Base-by-base conservation (phyloP, 2,329 filamentous ascomycete genomes). In the Clonostachys chloroleuca region DNA sequence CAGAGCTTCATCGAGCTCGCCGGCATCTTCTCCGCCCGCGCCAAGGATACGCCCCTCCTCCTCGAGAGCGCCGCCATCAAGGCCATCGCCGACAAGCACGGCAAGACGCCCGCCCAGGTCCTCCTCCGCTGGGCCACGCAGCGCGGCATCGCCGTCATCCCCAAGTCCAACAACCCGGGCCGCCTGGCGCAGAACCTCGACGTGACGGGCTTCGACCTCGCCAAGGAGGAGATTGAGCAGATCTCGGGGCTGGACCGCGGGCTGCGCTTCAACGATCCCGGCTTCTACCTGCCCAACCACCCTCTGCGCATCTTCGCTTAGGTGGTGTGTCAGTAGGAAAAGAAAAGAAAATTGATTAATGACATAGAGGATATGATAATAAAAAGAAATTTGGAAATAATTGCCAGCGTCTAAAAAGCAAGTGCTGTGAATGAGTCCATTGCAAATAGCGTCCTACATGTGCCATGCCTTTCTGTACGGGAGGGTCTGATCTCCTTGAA, bases 91-190 rank as follows among this genome's bases (percentile, higher is more conserved):
- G 63, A 70, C 43, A 81, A 78, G 64, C 65, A 81, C 46, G 60
- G 60, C 52, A 81, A 78, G 65, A 81, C 81, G 1, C 74, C 83
- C 4, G 81, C 83, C 4, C 84, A 87, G 72, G 72, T 87, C 2
- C 69, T 87, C 47, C 69, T 88, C 43, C 71, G 83, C 30, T 87
- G 84, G 84, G 75, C 81, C 3, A 86, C 84, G 1, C 82, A 86
- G 68, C 69, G 80, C 24, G 70, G 70, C n/a, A 66, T 85, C 48
- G 78, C 79, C 24, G 80, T 85, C 47, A 84, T 84, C 47, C 81
- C 83, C 50, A 86, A 86, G 72, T 77, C 73, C 51, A 81, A 79
- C 62, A 75, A 75, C 58, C 65, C 68, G 43, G 56, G 61, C 34
- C 59, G 75, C 24, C 64, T 82, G 50, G 62, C 64, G 47, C 69